These are phyloP conservation scores for Teunomyces barrocoloradensis DNA, from an alignment of 805 yeast species.

Conservation along the genomic window DNA sequence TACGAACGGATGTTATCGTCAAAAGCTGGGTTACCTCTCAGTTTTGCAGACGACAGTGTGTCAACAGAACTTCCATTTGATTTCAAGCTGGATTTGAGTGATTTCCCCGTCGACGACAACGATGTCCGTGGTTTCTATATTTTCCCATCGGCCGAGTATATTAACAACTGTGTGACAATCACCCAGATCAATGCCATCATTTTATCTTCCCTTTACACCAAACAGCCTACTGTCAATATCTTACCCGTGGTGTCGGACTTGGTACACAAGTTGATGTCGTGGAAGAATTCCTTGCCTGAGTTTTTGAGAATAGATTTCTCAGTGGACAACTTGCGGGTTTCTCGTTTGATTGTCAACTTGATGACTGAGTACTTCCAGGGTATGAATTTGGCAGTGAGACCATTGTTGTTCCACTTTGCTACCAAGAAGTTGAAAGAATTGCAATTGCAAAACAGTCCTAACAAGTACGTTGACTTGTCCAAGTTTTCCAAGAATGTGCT, in stretches of 20 bases:
- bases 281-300: slow-evolving; percentile 66
- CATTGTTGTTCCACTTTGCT: slow-evolving; percentile 73
- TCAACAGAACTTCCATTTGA: slow-evolving; percentile 74
- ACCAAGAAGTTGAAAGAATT: slow-evolving; percentile 57
- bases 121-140: slow-evolving; percentile 66
- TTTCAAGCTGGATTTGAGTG: slow-evolving; percentile 54
- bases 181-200: slow-evolving; percentile 78
- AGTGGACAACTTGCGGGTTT: slow-evolving; percentile 50
- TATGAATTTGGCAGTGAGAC: slow-evolving; percentile 73
- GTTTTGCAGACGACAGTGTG: slow-evolving; percentile 79
- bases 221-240: slow-evolving; percentile 73
- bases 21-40: slow-evolving; percentile 76
- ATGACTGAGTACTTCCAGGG: slow-evolving; percentile 86
- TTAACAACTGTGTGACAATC: slow-evolving; percentile 72
- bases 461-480: slow-evolving; percentile 61
- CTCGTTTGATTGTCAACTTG: slow-evolving; percentile 67
- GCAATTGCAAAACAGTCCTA: slow-evolving; percentile 36
- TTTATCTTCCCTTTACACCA: slow-evolving; percentile 65
- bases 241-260: slow-evolving; percentile 70
- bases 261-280: slow-evolving; percentile 61
- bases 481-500: slow-evolving; percentile 65
- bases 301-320: slow-evolving; percentile 64
- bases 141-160: slow-evolving; percentile 76
- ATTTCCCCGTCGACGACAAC: slow-evolving; percentile 34
- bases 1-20: slow-evolving; percentile 73